Evolutionary conservation across 1,139 yeast species (phyloP).

Genomic region (Hyphopichia wangnamkhiaoensis): DNA sequence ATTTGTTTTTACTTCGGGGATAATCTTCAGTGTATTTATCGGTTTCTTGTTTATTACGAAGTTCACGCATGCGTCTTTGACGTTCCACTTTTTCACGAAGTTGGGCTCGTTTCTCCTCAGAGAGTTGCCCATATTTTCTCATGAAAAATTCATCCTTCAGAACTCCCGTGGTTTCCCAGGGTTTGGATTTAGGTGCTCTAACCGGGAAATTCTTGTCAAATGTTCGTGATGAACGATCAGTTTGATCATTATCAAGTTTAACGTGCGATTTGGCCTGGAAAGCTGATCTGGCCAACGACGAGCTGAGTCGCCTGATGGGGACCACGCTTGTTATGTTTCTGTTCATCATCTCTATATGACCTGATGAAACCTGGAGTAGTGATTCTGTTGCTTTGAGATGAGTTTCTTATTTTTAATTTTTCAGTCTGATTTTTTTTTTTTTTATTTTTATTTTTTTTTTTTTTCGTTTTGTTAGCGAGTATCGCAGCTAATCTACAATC

Average conservation of each 20-base stretch:
- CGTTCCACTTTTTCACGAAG: conserved; percentile 40
- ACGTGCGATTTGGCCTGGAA: conserved; percentile 7
- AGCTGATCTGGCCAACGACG: no score
- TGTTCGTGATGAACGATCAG: conserved; percentile 5
- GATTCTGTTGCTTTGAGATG: neutral
- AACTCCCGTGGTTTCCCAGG: conserved; percentile 41
- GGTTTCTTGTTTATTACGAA: conserved; percentile 16
- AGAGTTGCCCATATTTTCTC: conserved; percentile 37
- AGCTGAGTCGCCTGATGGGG: no score
- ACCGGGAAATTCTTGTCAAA: conserved; percentile 20
- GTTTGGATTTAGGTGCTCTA: conserved; percentile 19
- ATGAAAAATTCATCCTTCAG: conserved; percentile 44
- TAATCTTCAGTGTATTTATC: neutral
- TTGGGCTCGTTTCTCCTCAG: conserved; percentile 26
- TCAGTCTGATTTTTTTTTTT: neutral
- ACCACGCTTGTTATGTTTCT: neutral
- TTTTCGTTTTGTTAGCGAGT: no score
- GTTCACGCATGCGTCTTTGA: conserved; percentile 28
- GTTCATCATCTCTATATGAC: no score
- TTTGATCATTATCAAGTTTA: conserved; percentile 1
- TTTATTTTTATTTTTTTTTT: neutral
- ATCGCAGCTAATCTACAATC: no score
- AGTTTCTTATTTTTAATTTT: neutral
- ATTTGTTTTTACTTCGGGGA: conserved; percentile 2
- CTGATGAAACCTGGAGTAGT: no score